Base-by-base conservation (phyloP, 306 rosid genomes). In the Dalbergia cochinchinensis region DNA sequence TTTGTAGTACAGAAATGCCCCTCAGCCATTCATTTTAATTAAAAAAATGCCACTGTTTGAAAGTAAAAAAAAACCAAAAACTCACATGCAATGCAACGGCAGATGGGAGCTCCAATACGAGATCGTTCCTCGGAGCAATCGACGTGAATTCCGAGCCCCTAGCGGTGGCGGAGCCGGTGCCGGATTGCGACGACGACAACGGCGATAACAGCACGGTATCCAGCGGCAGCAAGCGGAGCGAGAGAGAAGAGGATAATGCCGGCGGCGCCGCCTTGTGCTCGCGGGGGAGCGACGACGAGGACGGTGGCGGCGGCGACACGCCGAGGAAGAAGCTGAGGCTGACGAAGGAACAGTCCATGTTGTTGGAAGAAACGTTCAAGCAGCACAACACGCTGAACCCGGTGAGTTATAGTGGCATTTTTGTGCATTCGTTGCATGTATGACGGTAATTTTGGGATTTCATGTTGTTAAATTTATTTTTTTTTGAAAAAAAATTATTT, bases 351-450 rank as follows among this genome's bases (percentile, higher is more conserved):
- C 98, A 93, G 76, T 69, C 98, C 10, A 2, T 87, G 78, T 76
- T 89, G 73, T 87, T 93, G 16, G 97, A 93, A 53, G 98, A 91
- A 79, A 89, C 87, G 10, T 93, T 91, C 89, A 93, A 89, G 83
- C 90, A 89, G 80, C 94, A 91, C 55, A 86, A 84, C 65, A 88
- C 97, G 14, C 93, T 93, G 31, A 93, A 89, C 68, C 88, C 97
- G 85, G 98, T 91, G 19, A 86, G 90, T 31, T 31, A 14, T 13
- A 45, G 58, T 66, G 39, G 37, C 74, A 53, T 33, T 73, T 83
- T 1, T 8, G 77, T 67, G 11, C 37, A 11, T 50, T 68, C 3
- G 0, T 26, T 39, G 5, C 41, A 15, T 7, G 16, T 0, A 7
- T 15, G 58, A 53, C 59, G 82, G 48, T 54, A 39, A 4, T 66